Base-by-base conservation (phyloP, 78 protist species). In the Speleostelium caveatum region DNA sequence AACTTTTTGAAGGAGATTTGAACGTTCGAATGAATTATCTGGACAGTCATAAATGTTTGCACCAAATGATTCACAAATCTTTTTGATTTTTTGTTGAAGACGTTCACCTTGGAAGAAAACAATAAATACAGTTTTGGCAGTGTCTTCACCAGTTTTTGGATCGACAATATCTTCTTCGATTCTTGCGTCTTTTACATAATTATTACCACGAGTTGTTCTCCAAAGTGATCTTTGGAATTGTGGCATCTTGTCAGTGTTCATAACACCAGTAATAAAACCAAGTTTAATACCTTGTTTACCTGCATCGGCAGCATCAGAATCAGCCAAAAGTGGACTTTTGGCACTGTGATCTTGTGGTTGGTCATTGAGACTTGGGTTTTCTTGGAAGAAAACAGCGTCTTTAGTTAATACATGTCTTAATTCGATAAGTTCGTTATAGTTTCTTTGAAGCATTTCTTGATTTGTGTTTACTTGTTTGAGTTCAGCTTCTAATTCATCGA, bases 181-280 rank as follows among this genome's bases (percentile, higher is more conserved):
- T 53, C 68, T 73, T 8, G 69, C 94, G 28, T 66, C 86, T n/a
- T 93, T 86, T 59, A 97, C 38, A 59, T 78, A 86, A 39, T 93
- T 78, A 93, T 97, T 97, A 28, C 99, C 99, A 28, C 98, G 88
- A 5, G 94, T 86, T 22, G 96, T 96, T 60, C 99, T 94, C 95
- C 94, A 96, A 53, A 96, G 62, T 33, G 95, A 73, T 28, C 99
- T 87, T 83, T 96, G 96, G 73, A 96, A 94, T 33, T 45, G 62
- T 56, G 49, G 71, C 39, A 88, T 51, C 26, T 73, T 60, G 26
- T 69, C 91, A 17, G 89, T 73, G 16, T 36, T 65, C 58, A 95
- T 61, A 16, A 95, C 93, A n/a, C 97, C 98, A 28, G 95, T 77
- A 19, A 92, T 80, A 73, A 85, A 94, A 21, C 95, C 87, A 14